Evolutionary conservation across 768 basidiomycete genomes (phyloP).

Genomic region (Mycena belliarum): DNA sequence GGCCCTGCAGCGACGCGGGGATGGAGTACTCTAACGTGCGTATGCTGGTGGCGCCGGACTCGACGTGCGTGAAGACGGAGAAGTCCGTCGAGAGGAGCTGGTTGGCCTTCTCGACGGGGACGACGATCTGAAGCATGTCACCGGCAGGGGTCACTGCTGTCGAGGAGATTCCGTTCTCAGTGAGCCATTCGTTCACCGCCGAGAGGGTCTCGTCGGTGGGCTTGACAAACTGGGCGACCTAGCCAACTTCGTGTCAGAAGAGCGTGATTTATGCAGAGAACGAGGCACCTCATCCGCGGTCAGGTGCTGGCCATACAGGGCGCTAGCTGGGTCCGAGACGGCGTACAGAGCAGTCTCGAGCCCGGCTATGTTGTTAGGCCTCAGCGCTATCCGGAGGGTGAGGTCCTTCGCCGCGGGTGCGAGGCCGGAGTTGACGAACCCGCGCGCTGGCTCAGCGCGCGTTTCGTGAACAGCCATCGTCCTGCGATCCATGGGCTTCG

Average conservation of each 20-base stretch:
- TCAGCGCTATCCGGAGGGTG: slow-evolving; percentile 4
- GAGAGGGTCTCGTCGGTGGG: slow-evolving; percentile 35
- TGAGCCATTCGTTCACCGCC: slow-evolving; percentile 38
- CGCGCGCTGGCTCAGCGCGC: neutral
- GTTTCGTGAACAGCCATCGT: slow-evolving; percentile 7
- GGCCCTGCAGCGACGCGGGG: slow-evolving; percentile 19
- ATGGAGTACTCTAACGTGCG: slow-evolving; percentile 27
- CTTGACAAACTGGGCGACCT: slow-evolving; percentile 39
- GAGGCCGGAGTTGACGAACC: slow-evolving; percentile 5
- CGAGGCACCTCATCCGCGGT: slow-evolving; percentile 2
- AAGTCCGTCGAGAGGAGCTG: slow-evolving; percentile 22
- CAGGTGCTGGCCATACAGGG: slow-evolving; percentile 10
- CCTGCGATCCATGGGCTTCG: slow-evolving; percentile 3
- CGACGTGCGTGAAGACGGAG: slow-evolving; percentile 13
- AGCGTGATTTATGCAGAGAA: neutral
- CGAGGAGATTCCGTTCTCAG: slow-evolving; percentile 32
- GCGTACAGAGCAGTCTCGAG: slow-evolving; percentile 6
- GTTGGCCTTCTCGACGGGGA: slow-evolving; percentile 26
- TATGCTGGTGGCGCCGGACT: slow-evolving; percentile 11
- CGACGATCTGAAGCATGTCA: slow-evolving; percentile 22
- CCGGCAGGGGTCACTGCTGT: slow-evolving; percentile 21
- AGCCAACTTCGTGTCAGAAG: too few species aligned
- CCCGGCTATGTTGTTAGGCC: slow-evolving; percentile 11
- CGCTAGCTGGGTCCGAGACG: slow-evolving; percentile 6
- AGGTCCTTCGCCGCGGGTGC: neutral